Conservation (phyloP, 371 early-diverging fungal species). For the Batkoa obscura region DNA sequence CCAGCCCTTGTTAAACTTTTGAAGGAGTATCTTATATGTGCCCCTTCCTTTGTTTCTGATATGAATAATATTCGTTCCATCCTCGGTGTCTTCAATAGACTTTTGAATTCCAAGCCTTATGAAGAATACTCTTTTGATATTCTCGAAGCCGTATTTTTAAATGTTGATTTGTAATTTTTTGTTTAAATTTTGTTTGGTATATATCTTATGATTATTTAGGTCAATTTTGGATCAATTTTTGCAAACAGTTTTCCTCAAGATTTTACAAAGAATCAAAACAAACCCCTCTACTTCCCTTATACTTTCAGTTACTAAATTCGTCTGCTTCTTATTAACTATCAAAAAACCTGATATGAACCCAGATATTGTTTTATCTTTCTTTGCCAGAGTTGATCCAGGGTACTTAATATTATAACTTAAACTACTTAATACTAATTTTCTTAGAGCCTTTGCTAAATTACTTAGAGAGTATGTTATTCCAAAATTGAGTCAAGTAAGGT, state of each 20-base stretch:
- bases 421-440: neutral
- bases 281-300: neutral
- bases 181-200: neutral
- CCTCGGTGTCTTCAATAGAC: constrained; percentile 85
- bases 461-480: neutral
- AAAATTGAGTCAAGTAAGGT: neutral
- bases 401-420: neutral
- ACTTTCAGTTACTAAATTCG: neutral
- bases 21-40: constrained; percentile 61
- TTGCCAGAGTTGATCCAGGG: neutral
- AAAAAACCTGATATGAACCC: neutral
- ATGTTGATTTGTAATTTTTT: neutral
- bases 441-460: neutral
- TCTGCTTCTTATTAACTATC: neutral
- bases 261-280: neutral
- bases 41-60: constrained; percentile 30
- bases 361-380: neutral
- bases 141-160: constrained; percentile 14
- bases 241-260: neutral
- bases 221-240: neutral
- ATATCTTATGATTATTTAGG: neutral
- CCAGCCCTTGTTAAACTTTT: constrained; percentile 81
- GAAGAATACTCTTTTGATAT: constrained; percentile 76
- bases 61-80: constrained; percentile 49
- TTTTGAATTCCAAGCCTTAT: constrained; percentile 63